These are phyloP conservation scores for Carpinus viminea DNA, from an alignment of 306 rosid genomes.

Conservation along the genomic window DNA sequence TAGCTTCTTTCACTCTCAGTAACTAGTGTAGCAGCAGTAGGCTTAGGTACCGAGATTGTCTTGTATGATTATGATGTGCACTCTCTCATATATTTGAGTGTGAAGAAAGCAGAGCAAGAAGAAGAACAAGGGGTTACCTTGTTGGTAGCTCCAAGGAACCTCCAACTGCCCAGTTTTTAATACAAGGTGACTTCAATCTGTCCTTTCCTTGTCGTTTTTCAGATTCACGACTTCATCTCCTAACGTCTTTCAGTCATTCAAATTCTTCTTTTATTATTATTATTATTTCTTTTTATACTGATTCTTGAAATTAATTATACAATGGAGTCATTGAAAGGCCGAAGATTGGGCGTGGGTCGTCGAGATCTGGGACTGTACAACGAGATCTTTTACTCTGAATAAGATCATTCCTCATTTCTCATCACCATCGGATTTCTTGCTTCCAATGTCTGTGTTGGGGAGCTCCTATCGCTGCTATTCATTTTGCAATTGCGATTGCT, in stretches of 20 bases:
- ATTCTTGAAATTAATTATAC: not conserved
- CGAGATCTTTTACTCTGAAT: slow-evolving; percentile 10
- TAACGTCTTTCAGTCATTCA: not conserved
- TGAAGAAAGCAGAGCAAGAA: slow-evolving; percentile 19
- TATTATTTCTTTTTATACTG: not conserved
- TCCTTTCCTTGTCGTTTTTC: too few relatives aligned
- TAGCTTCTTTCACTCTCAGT: slow-evolving; percentile 18
- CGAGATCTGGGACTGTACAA: slow-evolving; percentile 36
- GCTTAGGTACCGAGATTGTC: not conserved
- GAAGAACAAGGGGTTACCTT: slow-evolving; percentile 18
- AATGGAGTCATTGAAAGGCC: slow-evolving; percentile 13
- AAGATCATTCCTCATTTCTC: slow-evolving; percentile 2
- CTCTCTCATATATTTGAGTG: slow-evolving; percentile 11
- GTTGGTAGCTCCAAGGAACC: slow-evolving; percentile 7
- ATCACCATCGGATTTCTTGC: slow-evolving; percentile 23
- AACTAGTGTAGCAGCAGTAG: slow-evolving; percentile 3
- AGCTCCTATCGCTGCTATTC: slow-evolving; percentile 15
- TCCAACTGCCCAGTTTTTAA: not conserved
- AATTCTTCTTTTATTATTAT: not conserved
- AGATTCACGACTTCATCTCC: not conserved
- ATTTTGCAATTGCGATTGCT: slow-evolving; percentile 23
- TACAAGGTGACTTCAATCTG: not conserved
- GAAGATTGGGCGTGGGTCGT: slow-evolving; percentile 10
- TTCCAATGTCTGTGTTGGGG: slow-evolving; percentile 33
- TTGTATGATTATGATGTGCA: slow-evolving; percentile 20